A percentile compares a stretch with the other conserved stretches of the same genome.
Evolutionary conservation across 805 yeast species (phyloP).

Genomic region (Zygosaccharomyces lentus): DNA sequence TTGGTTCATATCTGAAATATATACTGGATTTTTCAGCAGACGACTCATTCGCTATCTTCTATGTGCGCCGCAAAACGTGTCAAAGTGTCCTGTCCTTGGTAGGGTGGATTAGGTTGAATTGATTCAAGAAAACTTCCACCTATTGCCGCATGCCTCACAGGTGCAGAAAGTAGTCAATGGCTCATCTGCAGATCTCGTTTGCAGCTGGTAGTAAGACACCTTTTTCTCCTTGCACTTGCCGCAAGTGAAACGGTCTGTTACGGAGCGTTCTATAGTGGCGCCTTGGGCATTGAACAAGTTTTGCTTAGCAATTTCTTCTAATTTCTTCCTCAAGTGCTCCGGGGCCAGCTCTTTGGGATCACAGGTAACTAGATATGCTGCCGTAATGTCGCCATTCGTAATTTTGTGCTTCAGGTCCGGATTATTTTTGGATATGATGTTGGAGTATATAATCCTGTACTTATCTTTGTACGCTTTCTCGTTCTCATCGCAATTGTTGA

Average conservation of each 20-base stretch:
- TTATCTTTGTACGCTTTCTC: slow-evolving; percentile 65
- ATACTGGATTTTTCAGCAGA: not conserved
- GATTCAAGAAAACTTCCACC: slow-evolving; percentile 88
- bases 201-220: slow-evolving; percentile 96
- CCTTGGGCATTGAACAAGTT: slow-evolving; percentile 96
- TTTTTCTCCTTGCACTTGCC: slow-evolving; percentile 97
- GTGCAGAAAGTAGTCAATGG: slow-evolving; percentile 98
- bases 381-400: slow-evolving; percentile 58
- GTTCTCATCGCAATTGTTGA: slow-evolving; percentile 52
- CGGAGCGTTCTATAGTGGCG: slow-evolving; percentile 92
- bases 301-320: slow-evolving; percentile 79
- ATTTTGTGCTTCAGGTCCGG: slow-evolving; percentile 75
- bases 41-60: not conserved
- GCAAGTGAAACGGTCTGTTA: slow-evolving; percentile 93
- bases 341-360: slow-evolving; percentile 95
- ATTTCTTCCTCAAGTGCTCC: slow-evolving; percentile 77
- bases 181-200: slow-evolving; percentile 98
- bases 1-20: not conserved
- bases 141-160: slow-evolving; percentile 94
- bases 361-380: slow-evolving; percentile 70
- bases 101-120: not conserved
- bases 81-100: slow-evolving; percentile 2
- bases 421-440: slow-evolving; percentile 82
- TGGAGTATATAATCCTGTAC: slow-evolving; percentile 81
- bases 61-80: not conserved